Percentiles rank a stretch among this genome's conserved stretches.
Evolutionary conservation across 1,139 yeast genomes (phyloP).

Genomic region (Blastobotrys apis): DNA sequence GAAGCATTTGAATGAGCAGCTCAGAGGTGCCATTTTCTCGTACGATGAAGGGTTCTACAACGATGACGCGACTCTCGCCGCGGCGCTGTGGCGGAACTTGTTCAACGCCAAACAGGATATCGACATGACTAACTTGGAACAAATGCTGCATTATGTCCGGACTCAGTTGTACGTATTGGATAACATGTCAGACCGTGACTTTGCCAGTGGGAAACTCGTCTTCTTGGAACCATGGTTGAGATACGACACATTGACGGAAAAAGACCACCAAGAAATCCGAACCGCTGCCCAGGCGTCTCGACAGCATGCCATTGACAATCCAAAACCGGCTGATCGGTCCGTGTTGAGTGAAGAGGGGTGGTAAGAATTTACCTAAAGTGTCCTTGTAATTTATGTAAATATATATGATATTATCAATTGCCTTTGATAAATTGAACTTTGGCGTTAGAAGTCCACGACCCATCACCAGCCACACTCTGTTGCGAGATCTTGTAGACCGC

Average conservation of each 20-base stretch:
- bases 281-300: conserved; percentile 18
- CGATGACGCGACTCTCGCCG: conserved; percentile 79
- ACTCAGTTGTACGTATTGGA: conserved; percentile 83
- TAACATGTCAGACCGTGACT: conserved; percentile 82
- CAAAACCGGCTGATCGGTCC: conserved; percentile 20
- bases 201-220: conserved; percentile 82
- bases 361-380: conserved; percentile 9
- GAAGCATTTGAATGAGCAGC: conserved; percentile 85
- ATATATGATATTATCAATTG: too few species aligned
- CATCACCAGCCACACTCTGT: conserved; percentile 16
- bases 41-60: conserved; percentile 89
- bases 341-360: conserved; percentile 22
- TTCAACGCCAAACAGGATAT: conserved; percentile 82
- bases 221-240: conserved; percentile 83
- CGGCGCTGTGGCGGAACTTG: conserved; percentile 58
- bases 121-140: conserved; percentile 81
- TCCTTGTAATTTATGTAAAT: background rate
- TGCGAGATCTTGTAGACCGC: conserved; percentile 33
- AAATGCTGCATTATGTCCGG: conserved; percentile 80
- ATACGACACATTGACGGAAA: conserved; percentile 60
- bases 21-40: conserved; percentile 83
- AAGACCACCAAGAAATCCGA: conserved; percentile 20
- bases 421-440: conserved; percentile 7
- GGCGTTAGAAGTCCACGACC: conserved; percentile 19
- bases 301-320: conserved; percentile 11